Evolutionary conservation across 805 yeast species (phyloP).

Genomic region (Komagataella kurtzmanii): DNA sequence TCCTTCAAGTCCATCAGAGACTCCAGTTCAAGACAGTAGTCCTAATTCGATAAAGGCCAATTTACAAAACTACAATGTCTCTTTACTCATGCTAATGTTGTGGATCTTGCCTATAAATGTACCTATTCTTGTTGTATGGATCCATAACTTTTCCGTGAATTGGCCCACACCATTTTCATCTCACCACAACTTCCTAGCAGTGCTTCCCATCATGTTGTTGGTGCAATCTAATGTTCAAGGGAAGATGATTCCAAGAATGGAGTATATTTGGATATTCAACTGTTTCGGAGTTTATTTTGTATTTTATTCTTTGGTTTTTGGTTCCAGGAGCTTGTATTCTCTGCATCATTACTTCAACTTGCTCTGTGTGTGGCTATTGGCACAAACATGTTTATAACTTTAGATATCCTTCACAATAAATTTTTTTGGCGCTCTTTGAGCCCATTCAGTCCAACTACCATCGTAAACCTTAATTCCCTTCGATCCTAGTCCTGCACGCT

Average conservation of each 20-base stretch:
- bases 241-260: conserved; percentile 26
- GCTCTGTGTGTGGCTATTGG: conserved; percentile 38
- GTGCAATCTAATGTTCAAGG: conserved; percentile 42
- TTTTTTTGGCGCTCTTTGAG: conserved; percentile 50
- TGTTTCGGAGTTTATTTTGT: conserved; percentile 36
- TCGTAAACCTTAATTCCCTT: conserved; percentile 53
- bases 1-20: not conserved
- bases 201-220: conserved; percentile 56
- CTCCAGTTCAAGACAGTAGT: not conserved
- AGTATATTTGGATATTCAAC: conserved; percentile 16
- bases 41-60: not conserved
- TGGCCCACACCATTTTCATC: conserved; percentile 83
- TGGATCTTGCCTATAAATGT: conserved; percentile 72
- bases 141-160: conserved; percentile 61
- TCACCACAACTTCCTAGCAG: conserved; percentile 71
- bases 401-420: conserved; percentile 29
- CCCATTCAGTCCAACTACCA: conserved; percentile 89
- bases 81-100: conserved; percentile 52
- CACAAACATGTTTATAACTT: conserved; percentile 22
- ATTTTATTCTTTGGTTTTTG: conserved; percentile 55
- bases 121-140: conserved; percentile 69
- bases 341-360: conserved; percentile 65
- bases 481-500: conserved; percentile 31
- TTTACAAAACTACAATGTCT: conserved; percentile 44
- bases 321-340: conserved; percentile 76